A percentile compares a stretch with the other conserved stretches of the same genome.
Conservation (phyloP, 1,139 yeast species). For the Hyphopichia khmerensis region DNA sequence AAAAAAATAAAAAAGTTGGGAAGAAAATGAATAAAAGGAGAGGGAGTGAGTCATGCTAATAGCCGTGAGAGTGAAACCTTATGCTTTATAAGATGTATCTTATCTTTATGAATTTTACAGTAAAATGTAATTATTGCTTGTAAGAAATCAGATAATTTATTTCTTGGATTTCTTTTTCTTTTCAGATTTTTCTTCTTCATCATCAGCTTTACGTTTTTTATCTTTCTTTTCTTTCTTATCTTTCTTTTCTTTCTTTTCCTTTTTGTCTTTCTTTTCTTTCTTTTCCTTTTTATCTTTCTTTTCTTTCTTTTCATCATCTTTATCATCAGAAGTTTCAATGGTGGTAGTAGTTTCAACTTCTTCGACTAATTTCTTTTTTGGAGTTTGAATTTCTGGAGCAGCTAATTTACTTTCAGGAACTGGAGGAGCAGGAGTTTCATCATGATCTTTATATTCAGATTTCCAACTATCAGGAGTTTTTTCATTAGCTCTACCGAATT, state of each 20-base stretch:
- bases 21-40: neutral
- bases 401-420: conserved; percentile 47
- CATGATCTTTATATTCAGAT: conserved; percentile 78
- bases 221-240: conserved; percentile 56
- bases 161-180: conserved; percentile 47
- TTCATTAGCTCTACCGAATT: conserved; percentile 90
- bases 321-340: conserved; percentile 30
- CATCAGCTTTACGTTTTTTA: conserved; percentile 53
- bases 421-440: conserved; percentile 58
- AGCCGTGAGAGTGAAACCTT: neutral
- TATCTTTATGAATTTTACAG: neutral
- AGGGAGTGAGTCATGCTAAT: neutral
- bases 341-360: conserved; percentile 27
- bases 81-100: neutral
- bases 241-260: conserved; percentile 38
- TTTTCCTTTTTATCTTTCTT: conserved; percentile 66
- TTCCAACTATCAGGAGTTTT: conserved; percentile 95
- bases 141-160: conserved; percentile 3
- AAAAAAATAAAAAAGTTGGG: neutral
- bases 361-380: conserved; percentile 47
- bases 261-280: conserved; percentile 62
- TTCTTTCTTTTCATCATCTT: conserved; percentile 36
- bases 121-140: neutral
- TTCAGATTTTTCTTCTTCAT: conserved; percentile 39
- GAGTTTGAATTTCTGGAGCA: conserved; percentile 52